phyloP scores from a whole-genome alignment of 495 filamentous ascomycete species.

The Zalerion maritima region DNA sequence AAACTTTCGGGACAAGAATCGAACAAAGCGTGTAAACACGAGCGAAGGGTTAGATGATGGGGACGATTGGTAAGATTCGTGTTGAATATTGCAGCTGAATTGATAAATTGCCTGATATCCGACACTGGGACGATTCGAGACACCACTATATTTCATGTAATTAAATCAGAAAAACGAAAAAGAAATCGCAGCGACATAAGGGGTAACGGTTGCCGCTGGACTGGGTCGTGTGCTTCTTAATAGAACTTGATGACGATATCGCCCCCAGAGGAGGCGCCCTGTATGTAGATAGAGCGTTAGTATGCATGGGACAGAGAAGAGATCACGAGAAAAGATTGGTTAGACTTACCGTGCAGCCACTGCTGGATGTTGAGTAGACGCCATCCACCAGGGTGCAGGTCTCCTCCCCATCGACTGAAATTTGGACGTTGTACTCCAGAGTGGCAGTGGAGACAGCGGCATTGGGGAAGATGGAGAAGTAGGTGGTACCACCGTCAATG shows the following conservation, averaged over 20 bases:
- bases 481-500: slow-evolving; percentile 49
- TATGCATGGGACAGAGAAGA: slow-evolving; percentile 8
- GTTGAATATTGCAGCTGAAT: too few species aligned
- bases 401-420: slow-evolving; percentile 47
- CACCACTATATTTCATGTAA: too few species aligned
- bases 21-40: too few species aligned
- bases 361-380: slow-evolving; percentile 38
- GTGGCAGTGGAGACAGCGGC: slow-evolving; percentile 41
- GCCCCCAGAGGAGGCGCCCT: slow-evolving; percentile 25
- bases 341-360: slow-evolving; percentile 57
- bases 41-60: too few species aligned
- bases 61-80: too few species aligned
- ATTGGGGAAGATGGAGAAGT: slow-evolving; percentile 66
- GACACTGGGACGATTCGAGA: too few species aligned
- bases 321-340: not conserved
- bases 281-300: too few species aligned
- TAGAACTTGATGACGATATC: slow-evolving; percentile 19
- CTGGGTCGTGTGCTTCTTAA: not conserved
- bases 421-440: slow-evolving; percentile 61
- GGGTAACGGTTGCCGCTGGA: slow-evolving; percentile 4
- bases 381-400: slow-evolving; percentile 60
- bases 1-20: too few species aligned
- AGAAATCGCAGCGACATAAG: slow-evolving; percentile 6
- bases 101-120: too few species aligned
- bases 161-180: slow-evolving; percentile 14